Percentiles rank a stretch among this genome's conserved stretches.
These are phyloP conservation scores for Strobilomyces echinocephalus DNA, from an alignment of 768 basidiomycete genomes.

Conservation along the genomic window DNA sequence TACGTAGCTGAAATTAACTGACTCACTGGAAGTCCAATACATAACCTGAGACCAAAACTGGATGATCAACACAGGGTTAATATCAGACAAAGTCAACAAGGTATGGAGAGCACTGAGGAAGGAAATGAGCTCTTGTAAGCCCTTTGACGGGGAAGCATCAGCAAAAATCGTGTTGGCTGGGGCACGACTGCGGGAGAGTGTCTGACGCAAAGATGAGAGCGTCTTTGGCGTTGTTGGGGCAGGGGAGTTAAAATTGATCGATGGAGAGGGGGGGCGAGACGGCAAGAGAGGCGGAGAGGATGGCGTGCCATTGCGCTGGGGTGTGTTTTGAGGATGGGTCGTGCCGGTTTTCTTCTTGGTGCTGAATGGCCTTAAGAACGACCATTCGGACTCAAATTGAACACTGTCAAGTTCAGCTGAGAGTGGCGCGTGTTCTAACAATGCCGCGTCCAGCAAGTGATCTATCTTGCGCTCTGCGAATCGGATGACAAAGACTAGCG, in stretches of 20 bases:
- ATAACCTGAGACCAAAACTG: slow-evolving; percentile 98
- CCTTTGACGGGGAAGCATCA: slow-evolving; percentile 39
- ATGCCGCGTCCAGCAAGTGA: slow-evolving; percentile 70
- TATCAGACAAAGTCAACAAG: slow-evolving; percentile 76
- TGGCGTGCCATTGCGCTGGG: slow-evolving; percentile 36
- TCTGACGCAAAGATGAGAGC: slow-evolving; percentile 67
- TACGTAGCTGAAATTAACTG: slow-evolving; percentile 2
- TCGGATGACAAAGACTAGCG: slow-evolving; percentile 87
- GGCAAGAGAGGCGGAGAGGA: slow-evolving; percentile 47
- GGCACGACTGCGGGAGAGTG: slow-evolving; percentile 51
- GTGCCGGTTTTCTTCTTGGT: slow-evolving; percentile 49
- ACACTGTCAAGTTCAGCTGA: slow-evolving; percentile 75
- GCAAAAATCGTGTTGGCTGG: slow-evolving; percentile 49
- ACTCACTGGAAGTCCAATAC: slow-evolving; percentile 93
- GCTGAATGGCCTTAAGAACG: slow-evolving; percentile 71
- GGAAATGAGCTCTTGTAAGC: slow-evolving; percentile 57
- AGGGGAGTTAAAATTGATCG: slow-evolving; percentile 38
- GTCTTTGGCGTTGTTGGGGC: slow-evolving; percentile 46
- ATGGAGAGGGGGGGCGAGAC: slow-evolving; percentile 50
- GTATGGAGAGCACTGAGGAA: slow-evolving; percentile 85
- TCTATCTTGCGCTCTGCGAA: slow-evolving; percentile 88
- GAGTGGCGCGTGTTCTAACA: slow-evolving; percentile 80
- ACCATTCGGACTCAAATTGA: slow-evolving; percentile 97
- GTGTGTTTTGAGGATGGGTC: slow-evolving; percentile 24
- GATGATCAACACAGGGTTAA: slow-evolving; percentile 82